Conservation (phyloP, 192 early-diverging fungal species). For the Coemansia sp. region DNA sequence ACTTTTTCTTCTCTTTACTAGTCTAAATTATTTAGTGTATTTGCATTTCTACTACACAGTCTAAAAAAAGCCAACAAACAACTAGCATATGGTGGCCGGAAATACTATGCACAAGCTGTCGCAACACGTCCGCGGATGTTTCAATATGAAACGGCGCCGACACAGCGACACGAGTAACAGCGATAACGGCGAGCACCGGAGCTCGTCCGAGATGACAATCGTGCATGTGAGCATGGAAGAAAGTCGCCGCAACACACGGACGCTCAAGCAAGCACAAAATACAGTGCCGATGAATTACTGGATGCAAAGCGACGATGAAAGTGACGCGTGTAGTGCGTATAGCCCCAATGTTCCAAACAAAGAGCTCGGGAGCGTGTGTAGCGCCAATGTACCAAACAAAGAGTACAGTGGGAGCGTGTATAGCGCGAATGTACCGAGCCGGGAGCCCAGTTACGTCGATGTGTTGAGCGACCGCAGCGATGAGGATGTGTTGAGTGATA, state of each 20-base stretch:
- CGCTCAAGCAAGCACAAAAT: neutral
- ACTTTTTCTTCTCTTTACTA: neutral
- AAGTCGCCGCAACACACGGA: slow-evolving; percentile 3
- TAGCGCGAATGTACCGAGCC: neutral
- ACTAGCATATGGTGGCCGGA: slow-evolving; percentile 15
- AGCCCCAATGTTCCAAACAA: neutral
- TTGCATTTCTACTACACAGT: neutral
- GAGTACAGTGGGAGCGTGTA: too few relatives aligned
- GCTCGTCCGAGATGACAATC: slow-evolving; percentile 14
- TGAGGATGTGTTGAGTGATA: neutral
- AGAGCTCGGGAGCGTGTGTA: too few relatives aligned
- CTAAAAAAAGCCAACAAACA: too few relatives aligned
- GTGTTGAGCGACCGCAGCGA: too few relatives aligned
- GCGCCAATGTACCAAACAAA: too few relatives aligned
- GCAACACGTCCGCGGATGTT: slow-evolving; percentile 25
- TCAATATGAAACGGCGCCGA: slow-evolving; percentile 32
- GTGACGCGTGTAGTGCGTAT: neutral
- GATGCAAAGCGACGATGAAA: slow-evolving; percentile 19
- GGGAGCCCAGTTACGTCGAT: slow-evolving; percentile 8
- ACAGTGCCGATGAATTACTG: slow-evolving; percentile 42
- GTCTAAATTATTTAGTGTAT: neutral
- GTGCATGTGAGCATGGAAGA: slow-evolving; percentile 34
- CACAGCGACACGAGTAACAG: slow-evolving; percentile 15
- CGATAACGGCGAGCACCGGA: neutral
- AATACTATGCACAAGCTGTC: slow-evolving; percentile 44